These are phyloP conservation scores for Daldinia childiae DNA, from an alignment of 495 filamentous ascomycete genomes.

Conservation along the genomic window DNA sequence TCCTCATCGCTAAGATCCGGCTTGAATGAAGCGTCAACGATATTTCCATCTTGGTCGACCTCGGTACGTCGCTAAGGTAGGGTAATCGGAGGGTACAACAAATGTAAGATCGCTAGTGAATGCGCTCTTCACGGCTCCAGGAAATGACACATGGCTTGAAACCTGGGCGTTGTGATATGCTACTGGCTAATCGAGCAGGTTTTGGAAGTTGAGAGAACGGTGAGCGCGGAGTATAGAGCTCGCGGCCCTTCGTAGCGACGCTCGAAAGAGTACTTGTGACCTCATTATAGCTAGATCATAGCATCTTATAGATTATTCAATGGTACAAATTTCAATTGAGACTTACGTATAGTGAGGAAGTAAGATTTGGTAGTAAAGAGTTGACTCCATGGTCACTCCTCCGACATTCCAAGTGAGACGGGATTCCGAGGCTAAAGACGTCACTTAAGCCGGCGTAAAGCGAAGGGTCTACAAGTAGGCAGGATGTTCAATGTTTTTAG, in stretches of 20 bases:
- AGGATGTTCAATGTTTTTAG: no score
- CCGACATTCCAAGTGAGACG: slow-evolving; percentile 30
- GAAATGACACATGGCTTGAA: slow-evolving; percentile 83
- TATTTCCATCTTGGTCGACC: slow-evolving; percentile 81
- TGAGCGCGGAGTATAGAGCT: slow-evolving; percentile 33
- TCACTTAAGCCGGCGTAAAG: slow-evolving; percentile 49
- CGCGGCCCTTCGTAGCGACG: slow-evolving; percentile 32
- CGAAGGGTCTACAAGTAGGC: slow-evolving; percentile 34
- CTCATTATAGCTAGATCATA: slow-evolving; percentile 40
- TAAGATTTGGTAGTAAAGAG: background rate
- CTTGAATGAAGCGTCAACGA: slow-evolving; percentile 74
- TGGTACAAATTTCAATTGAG: slow-evolving; percentile 11
- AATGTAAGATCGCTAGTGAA: slow-evolving; percentile 85
- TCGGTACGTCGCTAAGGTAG: slow-evolving; percentile 86
- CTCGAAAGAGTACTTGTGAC: slow-evolving; percentile 28
- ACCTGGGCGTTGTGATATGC: slow-evolving; percentile 71
- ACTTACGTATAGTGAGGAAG: background rate
- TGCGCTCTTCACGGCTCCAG: slow-evolving; percentile 92
- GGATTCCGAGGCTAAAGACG: slow-evolving; percentile 43
- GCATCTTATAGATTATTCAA: slow-evolving; percentile 9
- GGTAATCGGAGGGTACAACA: slow-evolving; percentile 69
- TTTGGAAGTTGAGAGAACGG: slow-evolving; percentile 19
- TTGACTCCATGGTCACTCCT: background rate
- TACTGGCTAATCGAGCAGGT: slow-evolving; percentile 45
- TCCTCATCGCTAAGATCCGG: slow-evolving; percentile 75